Percentiles rank a stretch among this genome's conserved stretches.
Evolutionary conservation across 2,329 filamentous ascomycete genomes (phyloP).

Genomic region (Aspergillus sojae): DNA sequence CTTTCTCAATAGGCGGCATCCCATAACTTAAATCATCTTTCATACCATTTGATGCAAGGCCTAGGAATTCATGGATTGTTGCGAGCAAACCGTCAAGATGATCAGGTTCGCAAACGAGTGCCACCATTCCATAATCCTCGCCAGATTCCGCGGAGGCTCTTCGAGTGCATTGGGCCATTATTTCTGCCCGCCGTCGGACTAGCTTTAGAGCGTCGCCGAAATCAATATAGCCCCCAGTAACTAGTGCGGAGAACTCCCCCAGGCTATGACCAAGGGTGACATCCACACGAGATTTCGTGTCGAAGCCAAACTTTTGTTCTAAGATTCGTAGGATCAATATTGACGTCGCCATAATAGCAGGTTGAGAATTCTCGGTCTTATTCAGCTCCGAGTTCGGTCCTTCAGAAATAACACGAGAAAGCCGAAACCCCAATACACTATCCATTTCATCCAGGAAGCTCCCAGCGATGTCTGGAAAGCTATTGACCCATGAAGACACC

Average conservation of each 20-base stretch:
- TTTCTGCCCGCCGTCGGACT: slow-evolving; percentile 75
- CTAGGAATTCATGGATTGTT: slow-evolving; percentile 78
- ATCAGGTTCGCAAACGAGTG: slow-evolving; percentile 81
- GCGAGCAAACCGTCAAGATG: slow-evolving; percentile 70
- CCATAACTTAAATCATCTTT: slow-evolving; percentile 70
- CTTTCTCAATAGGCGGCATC: slow-evolving; percentile 77
- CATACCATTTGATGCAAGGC: slow-evolving; percentile 64
- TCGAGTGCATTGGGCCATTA: slow-evolving; percentile 77
- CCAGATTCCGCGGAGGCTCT: slow-evolving; percentile 68
- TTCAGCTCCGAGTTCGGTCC: slow-evolving; percentile 79
- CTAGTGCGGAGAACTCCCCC: slow-evolving; percentile 89
- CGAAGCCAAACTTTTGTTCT: slow-evolving; percentile 81
- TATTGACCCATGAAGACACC: slow-evolving; percentile 81
- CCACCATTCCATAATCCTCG: slow-evolving; percentile 92
- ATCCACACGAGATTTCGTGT: slow-evolving; percentile 70
- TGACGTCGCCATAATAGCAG: slow-evolving; percentile 93
- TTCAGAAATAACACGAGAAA: slow-evolving; percentile 76
- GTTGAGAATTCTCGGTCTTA: slow-evolving; percentile 84
- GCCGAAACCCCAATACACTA: slow-evolving; percentile 69
- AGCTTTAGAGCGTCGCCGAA: slow-evolving; percentile 78
- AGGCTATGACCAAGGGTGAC: slow-evolving; percentile 87
- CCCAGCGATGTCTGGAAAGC: slow-evolving; percentile 76
- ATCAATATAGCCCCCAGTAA: slow-evolving; percentile 76
- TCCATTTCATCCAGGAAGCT: slow-evolving; percentile 87
- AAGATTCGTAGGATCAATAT: slow-evolving; percentile 86